Evolutionary conservation across 139 green algal genomes (phyloP).

Genomic region (Chlorella sp.): DNA sequence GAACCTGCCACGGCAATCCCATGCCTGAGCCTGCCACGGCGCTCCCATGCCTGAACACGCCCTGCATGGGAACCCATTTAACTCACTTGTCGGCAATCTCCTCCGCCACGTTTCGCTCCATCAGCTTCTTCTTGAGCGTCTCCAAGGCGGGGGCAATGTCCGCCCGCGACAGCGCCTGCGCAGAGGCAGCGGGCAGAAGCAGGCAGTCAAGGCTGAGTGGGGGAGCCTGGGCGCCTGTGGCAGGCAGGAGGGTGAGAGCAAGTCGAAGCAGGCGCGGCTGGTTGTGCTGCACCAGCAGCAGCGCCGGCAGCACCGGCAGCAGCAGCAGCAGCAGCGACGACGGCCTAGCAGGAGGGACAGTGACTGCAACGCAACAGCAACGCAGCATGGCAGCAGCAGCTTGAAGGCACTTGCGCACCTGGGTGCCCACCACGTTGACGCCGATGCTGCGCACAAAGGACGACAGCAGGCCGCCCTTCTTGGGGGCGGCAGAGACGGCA

Average conservation of each 20-base stretch:
- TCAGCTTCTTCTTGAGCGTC: conserved; percentile 92
- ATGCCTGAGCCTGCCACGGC: background rate
- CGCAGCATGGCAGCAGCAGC: no score
- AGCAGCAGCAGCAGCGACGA: no score
- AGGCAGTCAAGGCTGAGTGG: no score
- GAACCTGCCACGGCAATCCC: background rate
- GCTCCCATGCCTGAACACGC: background rate
- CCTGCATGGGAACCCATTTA: background rate
- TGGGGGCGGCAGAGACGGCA: conserved; percentile 3
- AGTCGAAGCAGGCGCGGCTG: background rate
- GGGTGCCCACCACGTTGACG: conserved; percentile 81
- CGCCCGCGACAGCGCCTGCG: conserved; percentile 64
- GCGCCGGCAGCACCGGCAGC: no score
- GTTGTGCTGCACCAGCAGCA: no score
- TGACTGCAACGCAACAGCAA: no score
- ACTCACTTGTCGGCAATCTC: conserved; percentile 89
- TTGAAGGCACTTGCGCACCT: background rate
- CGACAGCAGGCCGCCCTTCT: conserved; percentile 68
- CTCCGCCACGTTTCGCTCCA: conserved; percentile 98
- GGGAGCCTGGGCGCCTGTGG: no score
- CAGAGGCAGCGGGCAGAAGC: background rate
- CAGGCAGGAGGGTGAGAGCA: background rate
- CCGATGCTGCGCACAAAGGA: conserved; percentile 77
- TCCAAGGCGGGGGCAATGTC: conserved; percentile 89
- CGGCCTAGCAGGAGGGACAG: no score